phyloP scores from a whole-genome alignment of 2,329 filamentous ascomycete species.

The Graphilbum fragrans region DNA sequence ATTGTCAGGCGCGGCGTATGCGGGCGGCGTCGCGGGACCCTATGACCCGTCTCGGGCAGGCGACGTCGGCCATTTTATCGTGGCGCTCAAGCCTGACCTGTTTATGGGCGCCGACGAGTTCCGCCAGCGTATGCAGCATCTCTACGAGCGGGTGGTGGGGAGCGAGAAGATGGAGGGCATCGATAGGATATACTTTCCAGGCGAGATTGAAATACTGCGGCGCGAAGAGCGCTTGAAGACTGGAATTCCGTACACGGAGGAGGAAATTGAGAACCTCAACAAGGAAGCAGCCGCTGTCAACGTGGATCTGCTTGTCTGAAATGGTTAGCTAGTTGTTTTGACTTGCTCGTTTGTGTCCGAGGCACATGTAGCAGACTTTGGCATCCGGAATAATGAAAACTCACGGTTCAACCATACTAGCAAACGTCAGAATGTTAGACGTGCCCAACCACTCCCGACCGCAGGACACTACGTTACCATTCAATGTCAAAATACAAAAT shows the following conservation, averaged over 20 bases:
- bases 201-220: constrained; percentile 3
- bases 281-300: not conserved
- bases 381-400: too few relatives aligned
- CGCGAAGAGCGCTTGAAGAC: not conserved
- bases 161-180: constrained; percentile 9
- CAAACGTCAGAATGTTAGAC: too few relatives aligned
- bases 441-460: too few relatives aligned
- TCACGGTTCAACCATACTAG: too few relatives aligned
- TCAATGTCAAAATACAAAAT: too few relatives aligned
- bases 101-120: constrained; percentile 39
- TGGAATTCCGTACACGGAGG: not conserved
- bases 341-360: too few relatives aligned
- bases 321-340: too few relatives aligned
- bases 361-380: too few relatives aligned
- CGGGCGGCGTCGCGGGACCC: constrained; percentile 41
- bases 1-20: constrained; percentile 46
- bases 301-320: not conserved
- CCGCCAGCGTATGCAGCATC: constrained; percentile 22
- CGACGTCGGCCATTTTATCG: constrained; percentile 43
- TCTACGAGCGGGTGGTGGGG: constrained; percentile 7
- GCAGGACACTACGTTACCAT: too few relatives aligned
- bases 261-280: constrained; percentile 1
- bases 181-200: constrained; percentile 7
- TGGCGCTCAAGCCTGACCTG: constrained; percentile 40
- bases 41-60: constrained; percentile 35